phyloP scores from a whole-genome alignment of 2,329 filamentous ascomycete genomes.

The Penicillium sp. region DNA sequence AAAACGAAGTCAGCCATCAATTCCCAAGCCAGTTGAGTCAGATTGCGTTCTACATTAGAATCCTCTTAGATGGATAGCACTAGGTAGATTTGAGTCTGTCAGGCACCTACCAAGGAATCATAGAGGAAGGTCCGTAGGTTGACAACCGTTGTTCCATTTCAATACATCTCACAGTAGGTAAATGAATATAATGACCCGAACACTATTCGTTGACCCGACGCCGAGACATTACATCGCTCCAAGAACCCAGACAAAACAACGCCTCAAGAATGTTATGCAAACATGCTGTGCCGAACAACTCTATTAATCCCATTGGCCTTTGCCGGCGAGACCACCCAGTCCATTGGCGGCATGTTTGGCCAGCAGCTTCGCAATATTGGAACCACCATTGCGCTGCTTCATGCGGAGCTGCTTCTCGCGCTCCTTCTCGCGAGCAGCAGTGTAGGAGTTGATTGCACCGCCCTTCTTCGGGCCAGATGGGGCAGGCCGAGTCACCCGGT shows the following conservation, averaged over 20 bases:
- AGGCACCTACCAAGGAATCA: neutral
- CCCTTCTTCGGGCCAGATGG: slow-evolving; percentile 59
- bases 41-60: too few species aligned
- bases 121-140: neutral
- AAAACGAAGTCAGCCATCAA: too few species aligned
- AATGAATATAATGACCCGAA: neutral
- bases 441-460: slow-evolving; percentile 60
- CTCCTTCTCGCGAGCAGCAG: slow-evolving; percentile 59
- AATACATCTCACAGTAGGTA: neutral
- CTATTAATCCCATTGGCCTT: slow-evolving; percentile 46
- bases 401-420: slow-evolving; percentile 56
- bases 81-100: neutral
- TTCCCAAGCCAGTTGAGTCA: neutral
- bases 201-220: neutral
- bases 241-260: neutral
- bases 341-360: slow-evolving; percentile 43
- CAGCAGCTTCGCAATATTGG: slow-evolving; percentile 40
- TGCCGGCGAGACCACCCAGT: slow-evolving; percentile 38
- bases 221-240: neutral
- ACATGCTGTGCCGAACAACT: too few species aligned
- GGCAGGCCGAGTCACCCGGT: slow-evolving; percentile 34
- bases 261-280: neutral
- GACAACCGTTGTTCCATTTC: neutral
- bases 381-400: slow-evolving; percentile 48
- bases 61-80: too few species aligned